Conservation (phyloP, 1,284 basidiomycete genomes). For the Heterobasidion annosum region DNA sequence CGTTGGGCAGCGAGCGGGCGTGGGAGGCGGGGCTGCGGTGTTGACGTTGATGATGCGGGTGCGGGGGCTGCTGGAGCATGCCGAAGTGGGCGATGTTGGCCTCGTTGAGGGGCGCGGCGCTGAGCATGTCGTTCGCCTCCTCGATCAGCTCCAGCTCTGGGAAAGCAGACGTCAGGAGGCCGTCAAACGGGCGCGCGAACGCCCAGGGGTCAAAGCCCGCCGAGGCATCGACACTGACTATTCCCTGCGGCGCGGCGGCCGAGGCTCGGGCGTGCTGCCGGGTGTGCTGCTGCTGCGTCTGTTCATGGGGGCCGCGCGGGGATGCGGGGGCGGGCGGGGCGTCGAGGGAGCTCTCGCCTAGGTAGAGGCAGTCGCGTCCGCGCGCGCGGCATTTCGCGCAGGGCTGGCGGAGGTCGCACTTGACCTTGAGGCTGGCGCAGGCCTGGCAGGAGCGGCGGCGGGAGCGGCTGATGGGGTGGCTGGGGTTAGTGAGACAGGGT, state of each 20-base stretch:
- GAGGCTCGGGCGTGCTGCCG: not conserved
- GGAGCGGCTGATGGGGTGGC: conserved; percentile 19
- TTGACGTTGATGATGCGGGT: not conserved
- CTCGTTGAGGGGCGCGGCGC: conserved; percentile 9
- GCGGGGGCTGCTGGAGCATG: not conserved
- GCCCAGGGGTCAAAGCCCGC: conserved; percentile 10
- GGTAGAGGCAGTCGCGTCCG: conserved; percentile 51
- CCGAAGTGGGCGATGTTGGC: conserved; percentile 10
- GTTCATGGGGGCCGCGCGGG: not conserved
- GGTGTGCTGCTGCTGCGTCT: not conserved
- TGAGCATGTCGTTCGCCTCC: conserved; percentile 5
- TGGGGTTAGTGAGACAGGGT: conserved; percentile 2
- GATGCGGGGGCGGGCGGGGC: not conserved
- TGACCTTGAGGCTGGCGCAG: conserved; percentile 63
- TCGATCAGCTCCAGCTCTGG: conserved; percentile 13
- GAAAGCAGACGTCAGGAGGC: conserved; percentile 5
- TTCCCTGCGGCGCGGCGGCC: not conserved
- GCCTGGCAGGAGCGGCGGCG: conserved; percentile 47
- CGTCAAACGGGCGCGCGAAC: not conserved
- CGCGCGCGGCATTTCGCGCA: conserved; percentile 55
- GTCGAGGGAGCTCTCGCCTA: conserved; percentile 17
- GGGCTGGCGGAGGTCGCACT: conserved; percentile 57
- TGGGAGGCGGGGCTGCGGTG: not conserved
- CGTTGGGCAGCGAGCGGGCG: conserved; percentile 12
- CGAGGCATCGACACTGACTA: conserved; percentile 8